Base-by-base conservation (phyloP, 768 basidiomycete genomes). In the Podaxis carcinomalis region DNA sequence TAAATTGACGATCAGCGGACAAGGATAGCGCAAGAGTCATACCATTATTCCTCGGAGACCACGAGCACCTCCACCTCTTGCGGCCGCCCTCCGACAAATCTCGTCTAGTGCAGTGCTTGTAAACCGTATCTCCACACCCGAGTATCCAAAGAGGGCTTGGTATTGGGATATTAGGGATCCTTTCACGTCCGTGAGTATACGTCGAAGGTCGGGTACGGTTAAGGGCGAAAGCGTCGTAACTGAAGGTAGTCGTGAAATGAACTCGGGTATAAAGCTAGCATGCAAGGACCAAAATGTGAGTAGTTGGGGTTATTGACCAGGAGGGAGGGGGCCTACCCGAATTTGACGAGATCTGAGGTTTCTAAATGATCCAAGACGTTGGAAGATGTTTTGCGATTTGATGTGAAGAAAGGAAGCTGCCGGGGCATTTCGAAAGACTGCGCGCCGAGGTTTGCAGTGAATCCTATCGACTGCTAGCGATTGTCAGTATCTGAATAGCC, bases 151-250 rank as follows among this genome's bases (percentile, higher is more conserved):
- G 40, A 94, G 79, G 3, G 92, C 83, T 27, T 84, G 85, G 67
- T 95, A 97, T 71, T 98, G 96, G 25, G 92, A 92, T 51, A 96
- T 80, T 13, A 98, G 80, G 2, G 94, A 93, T 16, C 95, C 94
- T 68, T 89, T 88, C 54, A 98, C 94, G 66, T 97, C 94, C 1
- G 91, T 92, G 46, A 98, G 80, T 61, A 98, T 92, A n/a, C 89
- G 84, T 27, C 93, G 84, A 16, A 98, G 80, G 72, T 98, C 96
- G 10, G 83, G 70, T 9, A 90, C 82, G 4, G 90, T 89, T 2
- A 98, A 80, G 5, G 91, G 89, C 5, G 88, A 73, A 5, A 98
- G 81, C 1, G 93, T 86, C 3, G 95, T 91, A 37, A 95, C 81
- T n/a, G 93, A 89, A 4, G 95, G 95, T n/a, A 97, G 74, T 28